A percentile compares a stretch with the other conserved stretches of the same genome.
phyloP scores from a whole-genome alignment of 345 rosid genomes.

The Eucalyptus urophylla region DNA sequence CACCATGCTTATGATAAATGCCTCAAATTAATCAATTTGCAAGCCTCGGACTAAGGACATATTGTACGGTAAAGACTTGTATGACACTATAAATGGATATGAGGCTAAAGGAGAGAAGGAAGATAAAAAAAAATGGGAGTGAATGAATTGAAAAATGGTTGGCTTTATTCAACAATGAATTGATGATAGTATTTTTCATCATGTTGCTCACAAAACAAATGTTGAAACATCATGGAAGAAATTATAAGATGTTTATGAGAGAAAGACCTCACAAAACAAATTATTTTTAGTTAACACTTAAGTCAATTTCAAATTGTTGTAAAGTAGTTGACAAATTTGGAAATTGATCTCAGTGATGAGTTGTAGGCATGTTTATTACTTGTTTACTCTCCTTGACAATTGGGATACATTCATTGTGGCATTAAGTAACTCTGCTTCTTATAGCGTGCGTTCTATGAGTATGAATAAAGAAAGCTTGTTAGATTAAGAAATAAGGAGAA shows the following conservation, averaged over 20 bases:
- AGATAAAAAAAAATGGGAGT: neutral
- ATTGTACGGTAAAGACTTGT: neutral
- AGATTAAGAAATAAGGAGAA: neutral
- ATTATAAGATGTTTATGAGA: neutral
- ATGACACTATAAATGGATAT: neutral
- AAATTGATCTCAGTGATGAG: neutral
- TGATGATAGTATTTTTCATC: neutral
- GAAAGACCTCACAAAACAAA: neutral
- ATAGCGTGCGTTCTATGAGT: neutral
- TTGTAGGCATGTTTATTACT: neutral
- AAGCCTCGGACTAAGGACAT: neutral
- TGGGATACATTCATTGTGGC: too few species aligned
- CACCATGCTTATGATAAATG: neutral
- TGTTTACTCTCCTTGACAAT: neutral
- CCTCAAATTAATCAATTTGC: neutral
- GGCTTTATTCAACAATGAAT: neutral
- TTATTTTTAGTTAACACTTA: neutral
- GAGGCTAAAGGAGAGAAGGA: neutral
- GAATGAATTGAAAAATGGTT: neutral
- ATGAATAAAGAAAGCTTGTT: neutral
- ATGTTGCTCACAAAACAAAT: neutral
- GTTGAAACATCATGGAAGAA: neutral
- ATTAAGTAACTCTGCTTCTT: too few species aligned
- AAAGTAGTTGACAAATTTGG: neutral
- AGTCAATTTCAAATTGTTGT: neutral